Conservation (phyloP, 1,284 basidiomycete species). For the Sanguinoderma infundibulare region DNA sequence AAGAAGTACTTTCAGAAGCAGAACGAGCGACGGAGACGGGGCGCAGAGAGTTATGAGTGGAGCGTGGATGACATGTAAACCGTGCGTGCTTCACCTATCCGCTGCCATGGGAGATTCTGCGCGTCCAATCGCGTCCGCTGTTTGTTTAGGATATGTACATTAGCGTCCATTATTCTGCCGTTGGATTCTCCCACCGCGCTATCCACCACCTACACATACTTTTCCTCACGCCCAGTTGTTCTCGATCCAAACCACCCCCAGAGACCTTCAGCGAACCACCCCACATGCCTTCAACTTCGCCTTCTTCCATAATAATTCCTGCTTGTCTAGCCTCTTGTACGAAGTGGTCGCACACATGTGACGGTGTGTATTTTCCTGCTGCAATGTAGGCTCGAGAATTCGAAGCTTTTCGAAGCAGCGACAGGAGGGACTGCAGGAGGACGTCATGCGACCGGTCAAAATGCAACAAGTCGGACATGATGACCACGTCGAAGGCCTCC, state of each 20-base stretch:
- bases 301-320: constrained; percentile 56
- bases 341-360: constrained; percentile 60
- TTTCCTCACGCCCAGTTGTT: constrained; percentile 54
- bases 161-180: not conserved
- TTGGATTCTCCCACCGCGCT: constrained; percentile 45
- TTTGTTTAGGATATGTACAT: not conserved
- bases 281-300: constrained; percentile 47
- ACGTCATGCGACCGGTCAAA: constrained; percentile 63
- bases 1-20: constrained; percentile 86
- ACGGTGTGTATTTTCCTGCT: constrained; percentile 64
- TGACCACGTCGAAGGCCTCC: constrained; percentile 57
- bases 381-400: constrained; percentile 59
- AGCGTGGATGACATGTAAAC: constrained; percentile 88
- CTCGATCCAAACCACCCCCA: constrained; percentile 45
- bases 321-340: constrained; percentile 42
- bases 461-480: constrained; percentile 73
- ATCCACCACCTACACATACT: constrained; percentile 65
- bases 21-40: constrained; percentile 74
- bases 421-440: constrained; percentile 53
- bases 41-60: constrained; percentile 80
- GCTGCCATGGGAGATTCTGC: not conserved
- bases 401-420: constrained; percentile 49
- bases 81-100: not conserved
- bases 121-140: not conserved
- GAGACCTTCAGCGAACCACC: constrained; percentile 49